Conservation (phyloP, 1,284 basidiomycete genomes). For the Irpex lacteus region DNA sequence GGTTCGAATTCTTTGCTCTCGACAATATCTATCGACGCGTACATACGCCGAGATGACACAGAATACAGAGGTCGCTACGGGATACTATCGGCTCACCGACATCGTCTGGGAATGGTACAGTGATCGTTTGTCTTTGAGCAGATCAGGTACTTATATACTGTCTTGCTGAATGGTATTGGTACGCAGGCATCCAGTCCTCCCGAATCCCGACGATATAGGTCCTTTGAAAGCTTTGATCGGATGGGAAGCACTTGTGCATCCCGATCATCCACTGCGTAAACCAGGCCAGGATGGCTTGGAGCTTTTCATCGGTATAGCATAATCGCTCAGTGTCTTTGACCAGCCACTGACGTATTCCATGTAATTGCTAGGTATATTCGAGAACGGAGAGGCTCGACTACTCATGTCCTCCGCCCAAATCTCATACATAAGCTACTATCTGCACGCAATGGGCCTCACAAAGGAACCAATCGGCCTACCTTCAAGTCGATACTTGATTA, state of each 20-base stretch:
- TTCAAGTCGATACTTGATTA: conserved; percentile 68
- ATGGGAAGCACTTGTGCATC: conserved; percentile 60
- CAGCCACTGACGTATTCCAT: no score
- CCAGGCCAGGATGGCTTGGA: conserved; percentile 62
- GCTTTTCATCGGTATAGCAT: conserved; percentile 61
- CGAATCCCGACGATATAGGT: conserved; percentile 48
- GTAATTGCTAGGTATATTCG: conserved; percentile 46
- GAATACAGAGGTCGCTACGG: conserved; percentile 41
- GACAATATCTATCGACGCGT: no score
- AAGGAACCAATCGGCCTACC: conserved; percentile 64
- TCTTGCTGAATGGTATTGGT: neutral
- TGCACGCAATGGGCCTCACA: conserved; percentile 71
- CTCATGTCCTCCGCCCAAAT: conserved; percentile 81
- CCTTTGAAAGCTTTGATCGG: conserved; percentile 70
- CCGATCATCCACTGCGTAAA: conserved; percentile 70
- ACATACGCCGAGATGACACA: neutral
- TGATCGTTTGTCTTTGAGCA: neutral
- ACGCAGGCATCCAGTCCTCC: conserved; percentile 42
- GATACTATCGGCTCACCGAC: conserved; percentile 79
- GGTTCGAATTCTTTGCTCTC: no score
- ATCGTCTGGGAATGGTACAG: conserved; percentile 71
- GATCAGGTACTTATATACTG: no score
- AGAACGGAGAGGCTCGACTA: conserved; percentile 65
- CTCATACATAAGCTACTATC: conserved; percentile 83
- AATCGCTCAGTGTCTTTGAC: neutral